A percentile compares a stretch with the other conserved stretches of the same genome.
Evolutionary conservation across 208 protist species (phyloP).

Genomic region (Leishmania tropica): DNA sequence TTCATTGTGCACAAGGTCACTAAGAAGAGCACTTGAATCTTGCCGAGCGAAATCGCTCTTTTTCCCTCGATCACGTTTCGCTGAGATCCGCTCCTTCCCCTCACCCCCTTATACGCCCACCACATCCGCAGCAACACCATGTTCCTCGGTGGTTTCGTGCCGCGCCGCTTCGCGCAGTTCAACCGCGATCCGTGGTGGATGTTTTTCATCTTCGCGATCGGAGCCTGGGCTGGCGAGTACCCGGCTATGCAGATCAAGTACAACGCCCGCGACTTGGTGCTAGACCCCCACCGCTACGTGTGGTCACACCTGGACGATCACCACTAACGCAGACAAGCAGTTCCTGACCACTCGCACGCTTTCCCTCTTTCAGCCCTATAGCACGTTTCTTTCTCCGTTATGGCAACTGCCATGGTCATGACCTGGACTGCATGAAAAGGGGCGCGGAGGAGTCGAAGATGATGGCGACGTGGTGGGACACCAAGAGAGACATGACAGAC

Average conservation of each 20-base stretch:
- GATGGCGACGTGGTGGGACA: not conserved
- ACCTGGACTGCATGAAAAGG: not conserved
- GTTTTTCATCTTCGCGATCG: constrained; percentile 83
- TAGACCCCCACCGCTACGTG: constrained; percentile 89
- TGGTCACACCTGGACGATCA: constrained; percentile 84
- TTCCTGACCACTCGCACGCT: not conserved
- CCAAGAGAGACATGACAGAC: constrained; percentile 1
- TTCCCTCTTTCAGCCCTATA: not conserved
- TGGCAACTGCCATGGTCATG: not conserved
- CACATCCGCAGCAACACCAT: constrained; percentile 27
- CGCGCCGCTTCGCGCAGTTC: constrained; percentile 81
- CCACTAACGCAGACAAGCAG: constrained; percentile 46
- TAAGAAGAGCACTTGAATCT: not conserved
- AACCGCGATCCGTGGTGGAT: constrained; percentile 86
- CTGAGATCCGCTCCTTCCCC: not conserved
- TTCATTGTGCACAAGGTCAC: not conserved
- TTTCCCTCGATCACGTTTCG: not conserved
- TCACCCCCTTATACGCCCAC: not conserved
- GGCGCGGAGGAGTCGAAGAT: not conserved
- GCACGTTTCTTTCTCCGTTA: not conserved
- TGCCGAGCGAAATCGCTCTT: not conserved
- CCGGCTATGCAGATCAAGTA: constrained; percentile 86
- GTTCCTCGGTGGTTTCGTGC: constrained; percentile 89
- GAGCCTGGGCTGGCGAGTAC: constrained; percentile 84
- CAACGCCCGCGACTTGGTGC: constrained; percentile 78